These are phyloP conservation scores for Chimonanthus praecox DNA, from an alignment of 164 flowering plant species.

Conservation along the genomic window DNA sequence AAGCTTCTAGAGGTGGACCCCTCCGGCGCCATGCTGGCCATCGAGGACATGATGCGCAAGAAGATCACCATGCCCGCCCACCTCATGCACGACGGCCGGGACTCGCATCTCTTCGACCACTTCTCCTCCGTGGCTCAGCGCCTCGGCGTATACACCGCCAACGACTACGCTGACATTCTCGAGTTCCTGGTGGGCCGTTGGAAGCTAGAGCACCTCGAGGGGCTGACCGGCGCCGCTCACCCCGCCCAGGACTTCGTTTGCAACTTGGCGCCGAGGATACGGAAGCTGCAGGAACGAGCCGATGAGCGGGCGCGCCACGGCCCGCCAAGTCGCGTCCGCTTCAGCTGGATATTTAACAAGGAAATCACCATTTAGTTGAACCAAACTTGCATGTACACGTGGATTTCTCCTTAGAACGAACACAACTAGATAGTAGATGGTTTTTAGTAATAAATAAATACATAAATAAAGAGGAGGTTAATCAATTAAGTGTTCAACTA, in stretches of 20 bases:
- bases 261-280: conserved; percentile 35
- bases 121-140: conserved; percentile 52
- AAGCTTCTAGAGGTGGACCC: conserved; percentile 42
- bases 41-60: conserved; percentile 58
- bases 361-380: background rate
- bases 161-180: conserved; percentile 49
- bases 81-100: conserved; percentile 49
- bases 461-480: background rate
- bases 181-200: conserved; percentile 50
- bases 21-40: conserved; percentile 34
- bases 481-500: no score
- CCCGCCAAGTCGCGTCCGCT: conserved; percentile 17
- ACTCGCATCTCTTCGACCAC: conserved; percentile 43
- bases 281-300: conserved; percentile 43
- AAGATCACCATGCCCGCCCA: conserved; percentile 59
- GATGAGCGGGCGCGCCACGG: conserved; percentile 24
- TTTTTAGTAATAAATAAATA: background rate
- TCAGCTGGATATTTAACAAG: conserved; percentile 44
- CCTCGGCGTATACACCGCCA: conserved; percentile 59
- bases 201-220: conserved; percentile 36
- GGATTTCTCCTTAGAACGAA: background rate
- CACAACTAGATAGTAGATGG: no score
- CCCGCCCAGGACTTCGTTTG: conserved; percentile 50
- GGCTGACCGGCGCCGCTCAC: conserved; percentile 37
- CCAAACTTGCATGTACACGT: no score